Evolutionary conservation across 164 flowering plant genomes (phyloP).

Genomic region (Akebia trifoliata): DNA sequence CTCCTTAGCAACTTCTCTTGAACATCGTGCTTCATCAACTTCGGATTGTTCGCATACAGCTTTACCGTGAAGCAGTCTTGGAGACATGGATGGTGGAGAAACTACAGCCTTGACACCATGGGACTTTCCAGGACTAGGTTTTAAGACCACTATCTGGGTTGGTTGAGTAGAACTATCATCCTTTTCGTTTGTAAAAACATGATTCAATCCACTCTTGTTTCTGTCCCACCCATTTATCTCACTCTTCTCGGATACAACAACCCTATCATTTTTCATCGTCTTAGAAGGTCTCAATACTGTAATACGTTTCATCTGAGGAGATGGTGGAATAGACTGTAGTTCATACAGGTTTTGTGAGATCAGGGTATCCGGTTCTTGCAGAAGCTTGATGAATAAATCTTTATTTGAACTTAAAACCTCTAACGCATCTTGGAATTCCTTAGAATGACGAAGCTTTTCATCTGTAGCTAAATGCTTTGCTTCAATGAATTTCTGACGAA

Average conservation of each 20-base stretch:
- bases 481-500: conserved; percentile 85
- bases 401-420: conserved; percentile 76
- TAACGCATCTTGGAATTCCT: conserved; percentile 85
- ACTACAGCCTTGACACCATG: conserved; percentile 42
- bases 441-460: conserved; percentile 71
- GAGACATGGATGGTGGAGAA: conserved; percentile 45
- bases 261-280: conserved; percentile 31
- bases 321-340: conserved; percentile 42
- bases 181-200: conserved; percentile 28
- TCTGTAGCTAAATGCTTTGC: conserved; percentile 76
- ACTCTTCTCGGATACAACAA: conserved; percentile 28
- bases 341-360: conserved; percentile 49
- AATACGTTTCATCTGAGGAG: conserved; percentile 70
- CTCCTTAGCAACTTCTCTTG: conserved; percentile 65
- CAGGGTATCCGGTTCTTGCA: conserved; percentile 76
- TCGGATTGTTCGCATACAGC: conserved; percentile 38
- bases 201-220: conserved; percentile 21
- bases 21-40: conserved; percentile 43
- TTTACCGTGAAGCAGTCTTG: conserved; percentile 27
- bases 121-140: conserved; percentile 66
- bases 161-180: conserved; percentile 35
- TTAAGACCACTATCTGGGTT: conserved; percentile 41
- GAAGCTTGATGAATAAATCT: conserved; percentile 70
- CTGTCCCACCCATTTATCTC: conserved; percentile 36
- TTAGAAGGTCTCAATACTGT: conserved; percentile 87